Percentiles rank a stretch among this genome's conserved stretches.
Evolutionary conservation across 202 grass and related monocot genomes (phyloP).

Genomic region (Schoenoplectus triqueter): DNA sequence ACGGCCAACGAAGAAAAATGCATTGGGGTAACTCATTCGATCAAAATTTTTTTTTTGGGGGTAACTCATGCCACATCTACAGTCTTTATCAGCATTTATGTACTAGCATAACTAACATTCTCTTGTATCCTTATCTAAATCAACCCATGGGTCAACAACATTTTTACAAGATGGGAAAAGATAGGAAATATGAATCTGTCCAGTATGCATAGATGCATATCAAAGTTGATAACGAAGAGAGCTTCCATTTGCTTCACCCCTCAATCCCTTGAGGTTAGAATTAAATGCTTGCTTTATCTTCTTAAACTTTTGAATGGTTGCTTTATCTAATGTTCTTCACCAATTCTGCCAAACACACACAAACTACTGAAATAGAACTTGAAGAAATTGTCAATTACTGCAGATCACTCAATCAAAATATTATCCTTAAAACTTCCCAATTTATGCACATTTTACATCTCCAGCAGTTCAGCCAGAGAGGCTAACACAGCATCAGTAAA

Average conservation of each 20-base stretch:
- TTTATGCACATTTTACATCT: neutral
- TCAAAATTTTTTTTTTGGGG: too few relatives aligned
- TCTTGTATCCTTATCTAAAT: too few relatives aligned
- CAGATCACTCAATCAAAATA: neutral
- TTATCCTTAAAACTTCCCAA: neutral
- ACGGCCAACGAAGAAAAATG: too few relatives aligned
- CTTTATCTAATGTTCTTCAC: neutral
- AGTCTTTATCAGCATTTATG: too few relatives aligned
- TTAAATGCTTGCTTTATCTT: constrained; percentile 34
- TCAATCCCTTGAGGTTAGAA: constrained; percentile 18
- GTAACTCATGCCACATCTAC: too few relatives aligned
- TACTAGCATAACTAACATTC: too few relatives aligned
- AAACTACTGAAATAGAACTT: constrained; percentile 4
- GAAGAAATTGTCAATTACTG: neutral
- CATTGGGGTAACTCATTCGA: too few relatives aligned
- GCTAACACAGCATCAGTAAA: constrained; percentile 54
- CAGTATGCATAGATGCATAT: too few relatives aligned
- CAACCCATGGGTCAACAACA: too few relatives aligned
- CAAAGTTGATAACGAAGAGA: neutral
- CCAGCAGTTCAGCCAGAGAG: neutral
- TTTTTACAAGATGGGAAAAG: too few relatives aligned
- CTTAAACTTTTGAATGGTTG: neutral
- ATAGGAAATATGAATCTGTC: too few relatives aligned
- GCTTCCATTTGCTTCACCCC: constrained; percentile 32
- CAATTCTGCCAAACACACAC: neutral